Base-by-base conservation (phyloP, 108 stramenopile species). In the Hondaea fermentalgiana region DNA sequence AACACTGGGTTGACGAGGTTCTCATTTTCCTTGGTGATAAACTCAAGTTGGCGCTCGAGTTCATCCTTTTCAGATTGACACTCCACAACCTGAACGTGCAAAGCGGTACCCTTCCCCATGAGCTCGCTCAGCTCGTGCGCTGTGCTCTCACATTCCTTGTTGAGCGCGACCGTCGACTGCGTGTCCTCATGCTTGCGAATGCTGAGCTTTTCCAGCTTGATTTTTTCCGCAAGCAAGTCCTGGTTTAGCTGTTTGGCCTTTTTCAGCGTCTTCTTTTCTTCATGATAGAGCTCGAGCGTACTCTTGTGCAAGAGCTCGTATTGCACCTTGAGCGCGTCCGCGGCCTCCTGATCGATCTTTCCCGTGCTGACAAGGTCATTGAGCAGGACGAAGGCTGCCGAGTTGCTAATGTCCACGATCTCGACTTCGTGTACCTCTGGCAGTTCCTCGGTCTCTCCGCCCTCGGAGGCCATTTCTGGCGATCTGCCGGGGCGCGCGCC, bases 201-300 rank as follows among this genome's bases (percentile, higher is more conserved):
- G 17, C 58, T 42, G 4, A 72, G 89, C 90, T 93, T 94, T 47
- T 93, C 93, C 43, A 93, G 60, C 21, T 88, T 83, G 57, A 92
- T 93, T 55, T 92, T 72, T 91, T 93, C 93, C 4, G 90, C 90
- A 16, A 93, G 76, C 28, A 92, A 88, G 17, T 93, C 93, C 47
- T 92, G 91, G 88, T 92, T 89, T 4, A 92, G 88, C 49, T 69
- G 47, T 53, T 90, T 91, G n/a, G 90, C 90, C 10, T 88, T 57
- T 44, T 91, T 91, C 23, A 92, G 59, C 12, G 60, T n/a, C 53
- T 10, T 21, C 53, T 88, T 90, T 60, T 90, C 90, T 55, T 88
- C 25, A 6, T 90, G 76, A 23, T 55, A 55, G 8, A 87, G 23
- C 25, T 57, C 87, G 8, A 87, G 58, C 12, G 42, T 59, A 17